Conservation (phyloP, 2,329 filamentous ascomycete species). For the Corynespora cassiicola region DNA sequence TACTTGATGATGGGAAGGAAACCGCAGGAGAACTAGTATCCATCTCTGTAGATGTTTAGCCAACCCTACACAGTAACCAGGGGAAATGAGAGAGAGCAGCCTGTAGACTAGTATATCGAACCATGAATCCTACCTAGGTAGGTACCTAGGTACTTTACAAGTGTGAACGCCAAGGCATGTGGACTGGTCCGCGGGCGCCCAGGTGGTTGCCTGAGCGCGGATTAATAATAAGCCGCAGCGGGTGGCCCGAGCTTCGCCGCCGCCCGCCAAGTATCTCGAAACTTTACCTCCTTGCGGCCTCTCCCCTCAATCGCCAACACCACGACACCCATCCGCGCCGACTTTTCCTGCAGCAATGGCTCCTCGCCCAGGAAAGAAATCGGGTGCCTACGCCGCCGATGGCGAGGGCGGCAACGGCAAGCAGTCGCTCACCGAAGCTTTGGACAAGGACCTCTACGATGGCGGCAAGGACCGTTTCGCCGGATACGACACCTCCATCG, state of each 20-base stretch:
- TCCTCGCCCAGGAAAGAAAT: constrained; percentile 68
- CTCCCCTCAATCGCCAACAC: constrained; percentile 8
- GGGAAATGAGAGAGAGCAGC: too few relatives aligned
- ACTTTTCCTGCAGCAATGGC: constrained; percentile 38
- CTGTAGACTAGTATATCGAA: too few relatives aligned
- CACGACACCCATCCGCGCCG: constrained; percentile 9
- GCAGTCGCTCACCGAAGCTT: constrained; percentile 86
- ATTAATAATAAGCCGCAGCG: constrained; percentile 6
- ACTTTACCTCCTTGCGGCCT: constrained; percentile 10
- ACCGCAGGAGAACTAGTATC: too few relatives aligned
- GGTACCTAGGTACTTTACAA: too few relatives aligned
- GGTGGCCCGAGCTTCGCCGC: background rate
- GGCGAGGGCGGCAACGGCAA: constrained; percentile 85
- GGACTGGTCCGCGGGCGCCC: too few relatives aligned
- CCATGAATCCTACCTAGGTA: too few relatives aligned
- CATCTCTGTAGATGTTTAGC: too few relatives aligned
- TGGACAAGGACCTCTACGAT: constrained; percentile 89
- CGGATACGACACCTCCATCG: constrained; percentile 90
- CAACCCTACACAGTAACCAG: too few relatives aligned
- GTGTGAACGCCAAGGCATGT: too few relatives aligned
- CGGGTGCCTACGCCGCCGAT: constrained; percentile 77
- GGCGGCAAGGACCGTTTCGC: constrained; percentile 79
- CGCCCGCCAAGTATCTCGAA: constrained; percentile 1
- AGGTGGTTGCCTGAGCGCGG: too few relatives aligned
- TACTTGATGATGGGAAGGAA: constrained; percentile 92